A percentile compares a stretch with the other conserved stretches of the same genome.
These are phyloP conservation scores for Monosporascus ibericus DNA, from an alignment of 2,329 filamentous ascomycete genomes.

Conservation along the genomic window DNA sequence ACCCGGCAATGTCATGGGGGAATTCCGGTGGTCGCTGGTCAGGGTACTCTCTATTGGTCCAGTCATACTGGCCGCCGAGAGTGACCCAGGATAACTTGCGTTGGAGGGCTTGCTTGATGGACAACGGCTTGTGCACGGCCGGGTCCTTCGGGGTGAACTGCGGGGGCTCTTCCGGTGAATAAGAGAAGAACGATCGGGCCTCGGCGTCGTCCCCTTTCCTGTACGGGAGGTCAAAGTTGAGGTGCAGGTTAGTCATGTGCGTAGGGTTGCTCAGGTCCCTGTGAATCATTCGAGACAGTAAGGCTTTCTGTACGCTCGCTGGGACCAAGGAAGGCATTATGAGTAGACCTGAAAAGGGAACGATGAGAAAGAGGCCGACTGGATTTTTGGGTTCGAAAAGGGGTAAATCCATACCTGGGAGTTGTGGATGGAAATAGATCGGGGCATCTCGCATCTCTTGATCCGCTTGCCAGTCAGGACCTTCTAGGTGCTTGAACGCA, in stretches of 20 bases:
- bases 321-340: conserved; percentile 73
- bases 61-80: conserved; percentile 92
- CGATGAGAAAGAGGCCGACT: background rate
- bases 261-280: conserved; percentile 64
- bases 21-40: conserved; percentile 61
- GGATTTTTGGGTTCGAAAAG: background rate
- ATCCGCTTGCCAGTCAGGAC: conserved; percentile 23
- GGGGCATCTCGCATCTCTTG: conserved; percentile 32
- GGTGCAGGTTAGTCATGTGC: conserved; percentile 86
- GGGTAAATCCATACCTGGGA: conserved; percentile 55
- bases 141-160: conserved; percentile 64
- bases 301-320: conserved; percentile 56
- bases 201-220: conserved; percentile 17
- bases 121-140: conserved; percentile 66
- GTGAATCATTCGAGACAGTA: conserved; percentile 72
- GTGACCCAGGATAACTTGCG: conserved; percentile 90
- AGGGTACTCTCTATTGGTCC: conserved; percentile 83
- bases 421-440: conserved; percentile 57
- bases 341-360: conserved; percentile 57
- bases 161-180: conserved; percentile 43
- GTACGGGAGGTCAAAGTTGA: conserved; percentile 70
- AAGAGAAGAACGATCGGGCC: conserved; percentile 48
- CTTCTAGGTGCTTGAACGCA: conserved; percentile 38
- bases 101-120: conserved; percentile 62
- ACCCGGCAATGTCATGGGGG: conserved; percentile 62